These are phyloP conservation scores for Fusarium floridanum DNA, from an alignment of 2,329 filamentous ascomycete species.

Conservation along the genomic window DNA sequence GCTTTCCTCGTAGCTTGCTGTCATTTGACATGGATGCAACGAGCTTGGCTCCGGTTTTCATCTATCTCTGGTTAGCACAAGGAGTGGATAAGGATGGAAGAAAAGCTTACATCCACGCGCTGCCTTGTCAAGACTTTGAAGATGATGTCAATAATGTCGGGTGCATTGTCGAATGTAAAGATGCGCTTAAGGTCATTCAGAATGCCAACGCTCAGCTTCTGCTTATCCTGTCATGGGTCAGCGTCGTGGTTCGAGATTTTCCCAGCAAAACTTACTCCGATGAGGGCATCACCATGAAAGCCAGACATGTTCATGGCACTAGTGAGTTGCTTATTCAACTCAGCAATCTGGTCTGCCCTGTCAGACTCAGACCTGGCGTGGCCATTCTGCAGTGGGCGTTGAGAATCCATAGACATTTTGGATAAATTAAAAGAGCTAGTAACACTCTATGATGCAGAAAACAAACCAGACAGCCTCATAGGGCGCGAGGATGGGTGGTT, in stretches of 20 bases:
- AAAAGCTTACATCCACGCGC: neutral
- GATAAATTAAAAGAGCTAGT: neutral
- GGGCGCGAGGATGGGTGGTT: neutral
- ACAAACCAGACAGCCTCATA: neutral
- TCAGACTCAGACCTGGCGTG: neutral
- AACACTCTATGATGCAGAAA: neutral
- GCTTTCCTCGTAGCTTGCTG: constrained; percentile 5
- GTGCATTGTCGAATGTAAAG: neutral
- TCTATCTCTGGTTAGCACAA: neutral
- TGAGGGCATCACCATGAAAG: neutral
- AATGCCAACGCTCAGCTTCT: neutral
- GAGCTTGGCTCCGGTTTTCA: constrained; percentile 10
- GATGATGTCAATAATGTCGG: neutral
- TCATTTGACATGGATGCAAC: constrained; percentile 18
- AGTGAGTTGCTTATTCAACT: neutral
- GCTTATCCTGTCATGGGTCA: neutral
- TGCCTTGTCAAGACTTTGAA: neutral
- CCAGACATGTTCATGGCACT: neutral
- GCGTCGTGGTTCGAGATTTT: too few species aligned
- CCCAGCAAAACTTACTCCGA: neutral
- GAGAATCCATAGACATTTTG: neutral
- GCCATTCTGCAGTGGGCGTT: neutral
- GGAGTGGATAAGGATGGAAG: neutral
- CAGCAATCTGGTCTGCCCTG: neutral
- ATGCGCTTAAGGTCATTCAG: neutral